Percentiles rank a stretch among this genome's conserved stretches.
Conservation (phyloP, 176 grass and related monocot genomes). For the Eleusine indica region DNA sequence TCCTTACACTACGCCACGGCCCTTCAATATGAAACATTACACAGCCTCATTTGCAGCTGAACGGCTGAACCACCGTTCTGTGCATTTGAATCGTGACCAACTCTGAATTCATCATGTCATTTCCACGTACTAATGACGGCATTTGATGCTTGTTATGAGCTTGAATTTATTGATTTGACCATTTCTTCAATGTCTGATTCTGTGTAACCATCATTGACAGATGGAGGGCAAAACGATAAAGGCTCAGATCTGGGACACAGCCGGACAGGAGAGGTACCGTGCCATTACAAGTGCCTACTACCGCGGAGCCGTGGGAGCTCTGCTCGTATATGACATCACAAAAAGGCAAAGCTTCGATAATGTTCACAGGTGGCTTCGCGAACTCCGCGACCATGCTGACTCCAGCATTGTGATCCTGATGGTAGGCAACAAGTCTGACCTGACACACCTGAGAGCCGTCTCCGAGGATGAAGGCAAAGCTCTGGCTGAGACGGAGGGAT, state of each 20-base stretch:
- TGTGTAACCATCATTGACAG: conserved; percentile 41
- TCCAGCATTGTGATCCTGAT: conserved; percentile 86
- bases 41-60: conserved; percentile 12
- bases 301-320: conserved; percentile 74
- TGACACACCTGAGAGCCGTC: conserved; percentile 63
- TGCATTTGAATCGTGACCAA: conserved; percentile 11
- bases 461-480: conserved; percentile 62
- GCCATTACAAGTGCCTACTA: conserved; percentile 89
- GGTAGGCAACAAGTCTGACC: conserved; percentile 76
- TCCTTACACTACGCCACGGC: not conserved
- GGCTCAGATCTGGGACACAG: conserved; percentile 94
- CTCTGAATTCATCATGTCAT: conserved; percentile 15
- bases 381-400: conserved; percentile 78
- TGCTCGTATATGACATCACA: conserved; percentile 86
- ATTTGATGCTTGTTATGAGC: not conserved
- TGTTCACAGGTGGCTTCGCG: conserved; percentile 73
- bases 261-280: conserved; percentile 88
- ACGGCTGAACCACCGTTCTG: conserved; percentile 2
- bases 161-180: conserved; percentile 9
- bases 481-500: conserved; percentile 77
- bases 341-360: conserved; percentile 80
- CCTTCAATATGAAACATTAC: not conserved
- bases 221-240: conserved; percentile 81
- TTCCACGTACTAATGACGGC: not conserved
- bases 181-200: conserved; percentile 21